Conservation (phyloP, 139 green algal genomes). For the Auxenochlorella pyrenoidosa region DNA sequence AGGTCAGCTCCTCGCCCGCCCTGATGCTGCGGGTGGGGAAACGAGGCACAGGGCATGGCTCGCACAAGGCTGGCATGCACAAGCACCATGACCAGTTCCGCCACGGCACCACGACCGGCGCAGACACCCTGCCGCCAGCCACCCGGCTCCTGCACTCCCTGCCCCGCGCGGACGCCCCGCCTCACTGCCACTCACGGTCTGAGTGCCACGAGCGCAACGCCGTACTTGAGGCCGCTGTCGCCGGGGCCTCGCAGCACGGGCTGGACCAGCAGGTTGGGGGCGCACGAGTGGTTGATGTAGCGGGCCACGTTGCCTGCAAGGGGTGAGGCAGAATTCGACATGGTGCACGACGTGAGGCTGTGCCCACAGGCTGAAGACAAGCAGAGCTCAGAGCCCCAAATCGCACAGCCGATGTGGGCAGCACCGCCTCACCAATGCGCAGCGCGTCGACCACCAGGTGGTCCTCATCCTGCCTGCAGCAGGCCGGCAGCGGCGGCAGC, state of each 20-base stretch:
- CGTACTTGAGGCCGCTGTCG: conserved; percentile 57
- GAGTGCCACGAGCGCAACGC: conserved; percentile 54
- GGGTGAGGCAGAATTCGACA: no score
- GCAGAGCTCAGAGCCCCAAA: no score
- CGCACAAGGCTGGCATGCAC: no score
- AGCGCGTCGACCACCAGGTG: conserved; percentile 53
- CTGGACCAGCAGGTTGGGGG: conserved; percentile 67
- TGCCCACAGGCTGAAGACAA: no score
- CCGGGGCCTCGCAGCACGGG: conserved; percentile 55
- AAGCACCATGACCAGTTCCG: no score
- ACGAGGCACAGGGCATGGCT: background rate
- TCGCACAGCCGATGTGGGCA: no score
- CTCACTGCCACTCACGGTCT: background rate
- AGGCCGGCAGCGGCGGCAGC: conserved; percentile 2
- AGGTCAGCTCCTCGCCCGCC: conserved; percentile 61
- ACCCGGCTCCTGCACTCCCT: no score
- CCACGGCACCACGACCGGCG: no score
- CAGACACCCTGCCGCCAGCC: background rate
- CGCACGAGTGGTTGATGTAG: conserved; percentile 83
- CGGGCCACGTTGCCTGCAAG: conserved; percentile 71
- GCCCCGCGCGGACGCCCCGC: no score
- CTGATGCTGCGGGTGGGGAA: conserved; percentile 44
- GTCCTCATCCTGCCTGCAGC: background rate
- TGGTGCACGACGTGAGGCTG: no score
- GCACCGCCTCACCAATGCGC: background rate